Base-by-base conservation (phyloP, 352 stramenopile genomes). In the Phytophthora vignae region DNA sequence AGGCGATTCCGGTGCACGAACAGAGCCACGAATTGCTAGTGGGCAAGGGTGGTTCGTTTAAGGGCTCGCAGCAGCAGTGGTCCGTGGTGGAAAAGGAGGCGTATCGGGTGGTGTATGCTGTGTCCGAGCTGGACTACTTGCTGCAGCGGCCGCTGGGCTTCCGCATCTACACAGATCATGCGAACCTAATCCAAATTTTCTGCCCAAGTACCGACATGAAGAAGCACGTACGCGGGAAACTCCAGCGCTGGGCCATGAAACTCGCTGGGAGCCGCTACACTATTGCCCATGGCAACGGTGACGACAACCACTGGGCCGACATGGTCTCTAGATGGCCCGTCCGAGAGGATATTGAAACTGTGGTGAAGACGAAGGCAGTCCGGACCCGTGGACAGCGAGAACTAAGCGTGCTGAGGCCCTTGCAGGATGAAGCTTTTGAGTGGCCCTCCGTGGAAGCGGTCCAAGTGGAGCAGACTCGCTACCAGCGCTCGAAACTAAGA, bases 231-330 rank as follows among this genome's bases (percentile, higher is more conserved):
- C 19, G 44, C 2, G 58, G 44, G 10, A 65, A 57, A 53, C 44
- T 65, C 11, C 58, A 65, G 17, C 36, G 44, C 14, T 65, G 40
- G 38, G 58, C 58, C 8, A 44, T 57, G 42, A 22, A 46, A 7
- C 22, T 65, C 1, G 14, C 29, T 38, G 22, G 58, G 11, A 10
- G 27, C 2, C 38, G 29, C 19, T 65, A 65, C 22, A 31, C 12
- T 31, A 56, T 56, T 10, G 21, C 38, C 9, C 21, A 53, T 19
- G 50, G 40, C 15, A 36, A 14, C 14, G 25, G 25, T 11, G 22
- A 31, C 1, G 19, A 21, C 19, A 56, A 56, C 25, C 7, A 31
- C 5, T 53, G 50, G 50, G 50, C 12, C n/a, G 50, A 56, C 15
- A 21, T 56, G 50, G 4, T 56, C 38, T 56, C 11, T 2, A 11